Percentiles rank a stretch among this genome's conserved stretches.
phyloP scores from a whole-genome alignment of 495 filamentous ascomycete species.

The Tuber brumale region DNA sequence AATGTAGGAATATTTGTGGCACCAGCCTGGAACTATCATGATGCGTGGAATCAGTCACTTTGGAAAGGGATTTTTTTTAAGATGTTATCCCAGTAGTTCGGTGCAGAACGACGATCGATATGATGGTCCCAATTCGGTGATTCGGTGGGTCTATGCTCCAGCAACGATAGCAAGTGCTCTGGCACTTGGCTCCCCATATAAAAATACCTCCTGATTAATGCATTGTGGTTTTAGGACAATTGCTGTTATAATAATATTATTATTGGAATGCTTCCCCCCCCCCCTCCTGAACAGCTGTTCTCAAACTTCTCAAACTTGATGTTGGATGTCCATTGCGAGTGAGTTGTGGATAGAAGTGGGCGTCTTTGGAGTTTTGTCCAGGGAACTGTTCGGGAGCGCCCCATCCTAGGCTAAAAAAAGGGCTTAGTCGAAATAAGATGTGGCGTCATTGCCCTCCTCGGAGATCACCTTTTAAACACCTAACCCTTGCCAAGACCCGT shows the following conservation, averaged over 20 bases:
- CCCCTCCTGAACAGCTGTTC: not conserved
- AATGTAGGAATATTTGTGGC: not conserved
- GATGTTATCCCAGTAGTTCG: not conserved
- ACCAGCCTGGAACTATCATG: not conserved
- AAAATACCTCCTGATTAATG: not conserved
- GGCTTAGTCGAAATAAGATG: not conserved
- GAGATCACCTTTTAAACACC: not conserved
- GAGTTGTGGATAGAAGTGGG: not conserved
- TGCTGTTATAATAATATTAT: not conserved
- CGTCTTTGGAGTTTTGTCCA: not conserved
- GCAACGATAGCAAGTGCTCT: not conserved
- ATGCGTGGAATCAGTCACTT: not conserved
- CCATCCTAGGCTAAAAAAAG: not conserved
- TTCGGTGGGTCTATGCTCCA: not conserved
- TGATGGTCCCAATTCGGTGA: not conserved
- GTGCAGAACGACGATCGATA: not conserved
- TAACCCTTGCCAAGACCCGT: not conserved
- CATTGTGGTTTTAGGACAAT: not conserved
- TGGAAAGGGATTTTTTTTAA: not conserved
- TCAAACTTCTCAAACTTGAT: not conserved
- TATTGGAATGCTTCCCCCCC: not conserved
- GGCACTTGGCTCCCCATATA: not conserved
- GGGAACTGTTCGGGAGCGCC: not conserved
- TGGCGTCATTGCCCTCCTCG: not conserved
- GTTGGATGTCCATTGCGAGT: not conserved